Evolutionary conservation across 2,329 filamentous ascomycete species (phyloP), one percentile per base, ranked within the genome.

Genomic region (Cyphellophora europaea): DNA sequence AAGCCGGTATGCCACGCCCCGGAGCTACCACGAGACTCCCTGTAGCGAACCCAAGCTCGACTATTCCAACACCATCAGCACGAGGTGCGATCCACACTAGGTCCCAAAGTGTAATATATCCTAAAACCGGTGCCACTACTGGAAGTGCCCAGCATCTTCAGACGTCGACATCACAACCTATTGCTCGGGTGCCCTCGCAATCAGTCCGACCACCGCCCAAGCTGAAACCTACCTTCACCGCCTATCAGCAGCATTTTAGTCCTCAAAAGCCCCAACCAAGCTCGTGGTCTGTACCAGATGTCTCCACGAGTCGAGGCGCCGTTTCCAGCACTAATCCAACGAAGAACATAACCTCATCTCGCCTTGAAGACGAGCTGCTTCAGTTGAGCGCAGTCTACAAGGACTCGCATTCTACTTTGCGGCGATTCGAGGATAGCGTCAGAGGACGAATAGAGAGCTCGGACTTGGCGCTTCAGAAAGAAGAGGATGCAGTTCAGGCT

Each of bases 351-450:
- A 46, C 53, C 5, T 49, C 53, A 6, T 53, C 52, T 45, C 52
- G 54, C 10, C 33, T 65, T 19, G 57, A 62, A 37, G 62, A 57
- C 0, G 63, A 67, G 38, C 48, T 66, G 10, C 49, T 67, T 15
- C 63, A 67, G 36, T 42, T 66, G 11, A 56, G 53, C 34, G 51
- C 65, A 4, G 48, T 65, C 5, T 55, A 62, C 42, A 50, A 38
- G 11, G 31, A 28, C 10, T 41, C 47, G 12, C 18, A 30, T 25
- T 19, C 12, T 16, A 38, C 27, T 5, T 28, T 49, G 14, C 38
- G 33, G 18, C 10, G 13, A 5, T 49, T 41, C 32, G 10, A 31
- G 28, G 16, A 30, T 6, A 44, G 41, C 30, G 38, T 45, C 12
- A 19, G 19, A 10, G 27, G 14, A n/a, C 34, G 32, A 13, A 19